A percentile compares a stretch with the other conserved stretches of the same genome.
These are phyloP conservation scores for Lactifluus pinguis DNA, from an alignment of 768 basidiomycete genomes.

Conservation along the genomic window DNA sequence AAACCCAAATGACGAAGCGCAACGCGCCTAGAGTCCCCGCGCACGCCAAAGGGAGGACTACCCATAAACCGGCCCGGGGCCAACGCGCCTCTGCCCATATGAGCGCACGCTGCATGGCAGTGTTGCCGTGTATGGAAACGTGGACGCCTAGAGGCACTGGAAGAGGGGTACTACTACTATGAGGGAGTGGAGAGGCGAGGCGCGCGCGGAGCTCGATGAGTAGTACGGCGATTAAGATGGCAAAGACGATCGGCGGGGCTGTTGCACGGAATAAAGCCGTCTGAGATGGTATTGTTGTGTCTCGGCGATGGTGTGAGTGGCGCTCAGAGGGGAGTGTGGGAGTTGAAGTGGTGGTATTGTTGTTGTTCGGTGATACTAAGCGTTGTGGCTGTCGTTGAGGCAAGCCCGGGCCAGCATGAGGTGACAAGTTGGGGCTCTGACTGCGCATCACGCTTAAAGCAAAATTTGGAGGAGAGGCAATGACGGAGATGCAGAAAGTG, in stretches of 20 bases:
- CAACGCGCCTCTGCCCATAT: slow-evolving; percentile 13
- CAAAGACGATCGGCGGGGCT: slow-evolving; percentile 3
- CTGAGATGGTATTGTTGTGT: not conserved
- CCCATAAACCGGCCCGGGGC: slow-evolving; percentile 9
- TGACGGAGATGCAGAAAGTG: not conserved
- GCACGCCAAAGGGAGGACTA: not conserved
- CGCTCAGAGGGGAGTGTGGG: not conserved
- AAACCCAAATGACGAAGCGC: not conserved
- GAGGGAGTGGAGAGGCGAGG: slow-evolving; percentile 1
- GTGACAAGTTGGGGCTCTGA: not conserved
- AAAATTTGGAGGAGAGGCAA: too few species aligned
- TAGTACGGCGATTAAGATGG: slow-evolving; percentile 1
- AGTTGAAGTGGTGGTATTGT: not conserved
- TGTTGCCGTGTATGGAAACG: not conserved
- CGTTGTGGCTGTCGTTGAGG: not conserved
- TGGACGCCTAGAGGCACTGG: not conserved
- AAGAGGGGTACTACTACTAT: too few species aligned
- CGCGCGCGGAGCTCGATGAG: slow-evolving; percentile 3
- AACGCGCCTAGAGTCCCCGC: not conserved
- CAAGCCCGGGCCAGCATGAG: too few species aligned
- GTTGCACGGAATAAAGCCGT: not conserved
- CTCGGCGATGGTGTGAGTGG: not conserved
- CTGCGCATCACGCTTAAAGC: too few species aligned
- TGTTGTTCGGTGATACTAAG: not conserved
- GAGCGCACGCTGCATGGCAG: slow-evolving; percentile 1